phyloP scores from a whole-genome alignment of 805 yeast genomes.

The Tetrapisispora taiwanensis region DNA sequence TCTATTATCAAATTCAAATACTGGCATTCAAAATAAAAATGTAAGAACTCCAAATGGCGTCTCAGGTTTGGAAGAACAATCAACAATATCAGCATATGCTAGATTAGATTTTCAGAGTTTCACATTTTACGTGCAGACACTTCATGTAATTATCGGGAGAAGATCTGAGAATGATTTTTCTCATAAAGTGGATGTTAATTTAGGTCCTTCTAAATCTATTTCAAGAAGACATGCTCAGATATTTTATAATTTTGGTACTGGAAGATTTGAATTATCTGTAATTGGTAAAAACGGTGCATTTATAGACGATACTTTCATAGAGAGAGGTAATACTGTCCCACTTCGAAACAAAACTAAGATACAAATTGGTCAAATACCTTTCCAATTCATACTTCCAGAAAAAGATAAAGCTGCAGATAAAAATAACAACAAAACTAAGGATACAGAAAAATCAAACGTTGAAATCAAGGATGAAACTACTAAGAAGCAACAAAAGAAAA shows the following conservation, averaged over 20 bases:
- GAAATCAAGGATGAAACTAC: background rate
- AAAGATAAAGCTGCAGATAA: conserved; percentile 36
- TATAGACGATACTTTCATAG: conserved; percentile 83
- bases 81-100: conserved; percentile 45
- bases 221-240: conserved; percentile 92
- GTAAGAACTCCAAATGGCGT: background rate
- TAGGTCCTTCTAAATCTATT: conserved; percentile 86
- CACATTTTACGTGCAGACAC: conserved; percentile 91
- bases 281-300: conserved; percentile 95
- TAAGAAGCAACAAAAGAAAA: conserved; percentile 8
- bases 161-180: conserved; percentile 61
- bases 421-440: conserved; percentile 3
- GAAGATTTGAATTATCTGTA: conserved; percentile 82
- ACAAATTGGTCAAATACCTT: conserved; percentile 88
- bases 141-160: conserved; percentile 90
- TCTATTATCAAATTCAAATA: background rate
- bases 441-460: conserved; percentile 7
- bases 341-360: conserved; percentile 70
- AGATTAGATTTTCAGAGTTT: conserved; percentile 83
- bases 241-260: conserved; percentile 93
- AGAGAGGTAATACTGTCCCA: conserved; percentile 85
- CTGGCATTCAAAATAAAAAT: background rate
- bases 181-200: conserved; percentile 80
- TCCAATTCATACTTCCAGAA: conserved; percentile 76
- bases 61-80: conserved; percentile 22